Evolutionary conservation across 768 basidiomycete species (phyloP).

Genomic region (Leccinum uliginosum): DNA sequence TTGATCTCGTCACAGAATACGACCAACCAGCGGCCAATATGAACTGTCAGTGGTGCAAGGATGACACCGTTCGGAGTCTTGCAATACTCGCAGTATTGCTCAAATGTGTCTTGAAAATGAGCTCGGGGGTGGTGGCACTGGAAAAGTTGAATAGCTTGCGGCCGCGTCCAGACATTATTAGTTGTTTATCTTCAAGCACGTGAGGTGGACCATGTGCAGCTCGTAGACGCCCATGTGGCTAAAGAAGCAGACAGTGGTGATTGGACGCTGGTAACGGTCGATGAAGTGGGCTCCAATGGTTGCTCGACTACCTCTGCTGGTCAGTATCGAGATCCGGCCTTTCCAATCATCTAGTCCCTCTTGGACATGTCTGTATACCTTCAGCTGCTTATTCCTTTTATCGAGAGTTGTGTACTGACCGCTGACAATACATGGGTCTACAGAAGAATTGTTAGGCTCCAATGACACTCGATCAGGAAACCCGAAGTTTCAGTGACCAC

Average conservation of each 20-base stretch:
- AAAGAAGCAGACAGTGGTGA: constrained; percentile 15
- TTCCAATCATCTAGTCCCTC: constrained; percentile 70
- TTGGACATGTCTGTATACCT: constrained; percentile 52
- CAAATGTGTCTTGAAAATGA: constrained; percentile 99
- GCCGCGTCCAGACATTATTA: neutral
- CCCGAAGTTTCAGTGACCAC: neutral
- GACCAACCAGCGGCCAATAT: constrained; percentile 97
- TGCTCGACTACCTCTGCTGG: constrained; percentile 50
- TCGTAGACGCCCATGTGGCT: constrained; percentile 33
- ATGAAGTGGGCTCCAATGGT: constrained; percentile 17
- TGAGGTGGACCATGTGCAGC: constrained; percentile 44
- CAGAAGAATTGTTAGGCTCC: constrained; percentile 54
- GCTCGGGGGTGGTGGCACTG: constrained; percentile 94
- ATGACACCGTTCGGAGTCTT: constrained; percentile 99
- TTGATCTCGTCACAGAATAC: constrained; percentile 99
- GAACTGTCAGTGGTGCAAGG: constrained; percentile 84
- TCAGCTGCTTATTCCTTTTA: neutral
- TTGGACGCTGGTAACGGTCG: constrained; percentile 1
- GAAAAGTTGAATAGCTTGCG: constrained; percentile 99
- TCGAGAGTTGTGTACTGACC: constrained; percentile 36
- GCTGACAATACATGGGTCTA: constrained; percentile 57
- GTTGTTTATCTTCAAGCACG: neutral
- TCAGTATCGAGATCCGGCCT: constrained; percentile 64
- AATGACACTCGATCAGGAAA: constrained; percentile 27
- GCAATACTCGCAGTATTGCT: constrained; percentile 98